A percentile compares a stretch with the other conserved stretches of the same genome.
These are phyloP conservation scores for Nannochloropsis salina DNA, from an alignment of 108 stramenopile genomes.

Conservation along the genomic window DNA sequence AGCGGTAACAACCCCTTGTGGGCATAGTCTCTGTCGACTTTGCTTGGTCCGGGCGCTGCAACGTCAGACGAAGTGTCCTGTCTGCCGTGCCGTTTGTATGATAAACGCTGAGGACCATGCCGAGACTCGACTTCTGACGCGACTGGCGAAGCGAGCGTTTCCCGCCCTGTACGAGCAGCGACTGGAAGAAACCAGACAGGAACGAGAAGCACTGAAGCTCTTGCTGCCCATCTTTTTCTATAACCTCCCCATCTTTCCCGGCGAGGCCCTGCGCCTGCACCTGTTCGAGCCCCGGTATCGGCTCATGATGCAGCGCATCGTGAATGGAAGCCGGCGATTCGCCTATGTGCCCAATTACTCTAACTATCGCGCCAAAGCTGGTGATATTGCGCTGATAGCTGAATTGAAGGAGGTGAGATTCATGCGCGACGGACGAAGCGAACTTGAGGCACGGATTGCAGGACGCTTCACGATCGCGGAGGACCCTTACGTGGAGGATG, in stretches of 20 bases:
- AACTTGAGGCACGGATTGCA: slow-evolving; percentile 33
- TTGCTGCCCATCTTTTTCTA: slow-evolving; percentile 52
- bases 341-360: slow-evolving; percentile 48
- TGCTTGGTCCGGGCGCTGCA: slow-evolving; percentile 38
- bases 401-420: slow-evolving; percentile 44
- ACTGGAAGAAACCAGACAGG: slow-evolving; percentile 28
- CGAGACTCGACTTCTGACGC: slow-evolving; percentile 50
- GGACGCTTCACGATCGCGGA: slow-evolving; percentile 33
- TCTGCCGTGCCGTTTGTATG: slow-evolving; percentile 43
- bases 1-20: slow-evolving; percentile 44
- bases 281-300: slow-evolving; percentile 55
- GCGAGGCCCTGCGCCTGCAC: slow-evolving; percentile 43
- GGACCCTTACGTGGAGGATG: slow-evolving; percentile 47
- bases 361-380: slow-evolving; percentile 30
- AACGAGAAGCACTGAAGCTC: slow-evolving; percentile 27
- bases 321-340: slow-evolving; percentile 25
- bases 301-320: slow-evolving; percentile 52
- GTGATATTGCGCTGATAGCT: slow-evolving; percentile 41
- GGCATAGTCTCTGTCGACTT: slow-evolving; percentile 44
- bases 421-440: slow-evolving; percentile 43
- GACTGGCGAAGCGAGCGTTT: slow-evolving; percentile 37
- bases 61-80: slow-evolving; percentile 44
- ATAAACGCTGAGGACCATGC: slow-evolving; percentile 46
- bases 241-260: slow-evolving; percentile 51
- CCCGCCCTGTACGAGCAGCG: slow-evolving; percentile 33